These are phyloP conservation scores for Solanum infundibuliforme DNA, from an alignment of 257 asterid genomes.

Conservation along the genomic window DNA sequence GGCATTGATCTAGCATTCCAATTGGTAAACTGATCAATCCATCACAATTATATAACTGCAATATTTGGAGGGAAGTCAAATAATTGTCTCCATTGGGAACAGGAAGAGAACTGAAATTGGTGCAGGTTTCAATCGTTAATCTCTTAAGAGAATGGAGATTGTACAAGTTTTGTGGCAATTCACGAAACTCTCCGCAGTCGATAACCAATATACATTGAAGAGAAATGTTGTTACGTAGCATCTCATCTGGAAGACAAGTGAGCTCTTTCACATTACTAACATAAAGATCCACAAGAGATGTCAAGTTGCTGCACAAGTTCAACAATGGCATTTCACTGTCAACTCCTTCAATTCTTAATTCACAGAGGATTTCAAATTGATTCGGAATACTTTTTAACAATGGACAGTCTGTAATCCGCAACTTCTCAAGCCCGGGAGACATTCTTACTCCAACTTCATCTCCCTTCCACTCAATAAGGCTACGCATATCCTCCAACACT, in stretches of 20 bases:
- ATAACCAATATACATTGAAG: background rate
- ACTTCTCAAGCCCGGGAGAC: background rate
- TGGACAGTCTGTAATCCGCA: background rate
- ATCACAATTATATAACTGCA: background rate
- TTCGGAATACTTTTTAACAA: conserved; percentile 11
- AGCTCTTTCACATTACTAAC: background rate
- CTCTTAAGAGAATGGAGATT: background rate
- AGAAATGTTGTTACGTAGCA: background rate
- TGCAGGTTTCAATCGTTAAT: accelerated
- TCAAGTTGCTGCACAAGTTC: background rate
- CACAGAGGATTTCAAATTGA: conserved; percentile 9
- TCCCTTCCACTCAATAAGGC: too few relatives aligned
- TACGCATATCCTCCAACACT: too few relatives aligned
- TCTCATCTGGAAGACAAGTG: background rate
- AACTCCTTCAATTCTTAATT: accelerated
- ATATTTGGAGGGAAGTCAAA: too few relatives aligned
- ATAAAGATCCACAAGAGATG: background rate
- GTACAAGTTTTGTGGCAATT: conserved; percentile 2
- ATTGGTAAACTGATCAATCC: conserved; percentile 1
- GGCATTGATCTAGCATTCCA: background rate
- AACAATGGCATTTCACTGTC: background rate
- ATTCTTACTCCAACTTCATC: too few relatives aligned
- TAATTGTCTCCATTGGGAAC: too few relatives aligned
- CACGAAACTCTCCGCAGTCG: background rate
- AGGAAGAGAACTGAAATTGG: too few relatives aligned